A percentile compares a stretch with the other conserved stretches of the same genome.
phyloP scores from a whole-genome alignment of 2,329 filamentous ascomycete species.

The Trichoderma sp. region DNA sequence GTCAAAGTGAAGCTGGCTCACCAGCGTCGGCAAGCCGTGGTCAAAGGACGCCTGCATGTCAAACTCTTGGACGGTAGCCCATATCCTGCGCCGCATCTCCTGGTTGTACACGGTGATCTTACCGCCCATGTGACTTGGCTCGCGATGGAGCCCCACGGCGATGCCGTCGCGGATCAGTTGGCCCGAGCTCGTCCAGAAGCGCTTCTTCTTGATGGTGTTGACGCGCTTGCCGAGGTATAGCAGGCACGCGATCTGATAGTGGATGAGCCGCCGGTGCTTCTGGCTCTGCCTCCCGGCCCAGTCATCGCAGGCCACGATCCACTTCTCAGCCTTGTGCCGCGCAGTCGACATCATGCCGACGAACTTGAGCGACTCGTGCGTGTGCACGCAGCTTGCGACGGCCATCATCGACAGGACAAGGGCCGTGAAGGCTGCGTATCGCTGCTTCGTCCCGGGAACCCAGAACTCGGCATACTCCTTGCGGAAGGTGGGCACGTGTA shows the following conservation, averaged over 20 bases:
- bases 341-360: slow-evolving; percentile 61
- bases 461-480: slow-evolving; percentile 60
- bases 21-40: slow-evolving; percentile 60
- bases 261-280: slow-evolving; percentile 62
- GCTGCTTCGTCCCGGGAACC: slow-evolving; percentile 47
- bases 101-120: slow-evolving; percentile 62
- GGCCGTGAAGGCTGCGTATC: slow-evolving; percentile 58
- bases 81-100: slow-evolving; percentile 63
- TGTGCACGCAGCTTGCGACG: slow-evolving; percentile 60
- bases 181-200: slow-evolving; percentile 62
- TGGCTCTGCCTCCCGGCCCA: slow-evolving; percentile 61
- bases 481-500: slow-evolving; percentile 62
- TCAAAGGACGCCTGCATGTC: slow-evolving; percentile 65
- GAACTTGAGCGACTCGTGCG: slow-evolving; percentile 56
- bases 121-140: slow-evolving; percentile 57
- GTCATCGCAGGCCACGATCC: slow-evolving; percentile 58
- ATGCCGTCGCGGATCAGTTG: slow-evolving; percentile 60
- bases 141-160: slow-evolving; percentile 60
- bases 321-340: slow-evolving; percentile 57
- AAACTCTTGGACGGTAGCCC: slow-evolving; percentile 64
- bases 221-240: slow-evolving; percentile 63
- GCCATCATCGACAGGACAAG: slow-evolving; percentile 63
- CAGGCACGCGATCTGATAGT: slow-evolving; percentile 63
- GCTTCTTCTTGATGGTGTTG: slow-evolving; percentile 66
- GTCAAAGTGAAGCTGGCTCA: slow-evolving; percentile 60